Conservation (phyloP, 305 asterid genomes). For the Andrographis paniculata region DNA sequence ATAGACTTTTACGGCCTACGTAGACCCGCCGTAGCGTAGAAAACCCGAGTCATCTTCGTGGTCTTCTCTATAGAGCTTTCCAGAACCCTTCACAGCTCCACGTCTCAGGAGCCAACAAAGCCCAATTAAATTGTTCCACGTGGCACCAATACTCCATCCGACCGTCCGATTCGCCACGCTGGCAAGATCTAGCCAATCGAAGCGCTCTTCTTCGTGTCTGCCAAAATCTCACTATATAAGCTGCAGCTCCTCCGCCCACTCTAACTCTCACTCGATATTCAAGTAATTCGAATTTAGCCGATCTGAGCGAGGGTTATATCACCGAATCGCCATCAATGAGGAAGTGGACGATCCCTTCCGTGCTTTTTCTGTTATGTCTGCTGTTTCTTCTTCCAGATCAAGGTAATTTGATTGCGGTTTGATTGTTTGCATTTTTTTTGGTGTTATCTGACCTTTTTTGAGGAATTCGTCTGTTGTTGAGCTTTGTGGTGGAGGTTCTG, state of each 20-base stretch:
- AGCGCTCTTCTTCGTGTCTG: constrained; percentile 29
- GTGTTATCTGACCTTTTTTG: neutral
- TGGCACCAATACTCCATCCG: neutral
- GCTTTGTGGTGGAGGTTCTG: neutral
- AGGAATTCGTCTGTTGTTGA: neutral
- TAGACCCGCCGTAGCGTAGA: constrained; percentile 1
- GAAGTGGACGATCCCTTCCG: constrained; percentile 73
- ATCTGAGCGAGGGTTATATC: constrained; percentile 5
- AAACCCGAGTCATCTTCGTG: constrained; percentile 13
- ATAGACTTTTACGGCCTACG: neutral
- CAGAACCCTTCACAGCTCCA: constrained; percentile 40
- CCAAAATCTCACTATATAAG: constrained; percentile 17
- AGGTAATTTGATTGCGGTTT: constrained; percentile 24
- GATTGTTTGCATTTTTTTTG: neutral
- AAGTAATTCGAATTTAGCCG: constrained; percentile 1
- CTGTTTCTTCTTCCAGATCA: constrained; percentile 67
- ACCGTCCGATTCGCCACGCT: constrained; percentile 44
- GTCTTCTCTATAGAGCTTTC: constrained; percentile 23
- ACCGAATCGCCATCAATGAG: constrained; percentile 32
- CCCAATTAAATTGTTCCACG: constrained; percentile 53
- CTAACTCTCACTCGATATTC: constrained; percentile 1
- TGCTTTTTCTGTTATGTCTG: constrained; percentile 51
- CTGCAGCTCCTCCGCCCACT: neutral
- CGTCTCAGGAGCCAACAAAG: constrained; percentile 25
- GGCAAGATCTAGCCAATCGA: constrained; percentile 40